Evolutionary conservation across 2,329 filamentous ascomycete species (phyloP).

Genomic region (Arthrobotrys sinensis): DNA sequence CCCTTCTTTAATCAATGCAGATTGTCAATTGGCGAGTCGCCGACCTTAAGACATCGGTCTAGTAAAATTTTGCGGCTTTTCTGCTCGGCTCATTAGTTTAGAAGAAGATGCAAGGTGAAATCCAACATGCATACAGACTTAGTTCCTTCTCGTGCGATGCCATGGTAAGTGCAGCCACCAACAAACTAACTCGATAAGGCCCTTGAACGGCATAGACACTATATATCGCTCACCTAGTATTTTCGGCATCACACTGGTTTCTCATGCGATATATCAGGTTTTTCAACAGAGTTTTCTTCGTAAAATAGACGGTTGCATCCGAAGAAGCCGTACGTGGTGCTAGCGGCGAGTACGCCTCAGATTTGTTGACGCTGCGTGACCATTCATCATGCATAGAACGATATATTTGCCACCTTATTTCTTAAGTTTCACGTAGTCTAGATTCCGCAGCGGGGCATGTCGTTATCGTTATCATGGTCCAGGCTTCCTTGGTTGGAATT

Average conservation of each 20-base stretch:
- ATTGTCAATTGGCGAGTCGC: conserved; percentile 1
- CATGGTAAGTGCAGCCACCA: conserved; percentile 15
- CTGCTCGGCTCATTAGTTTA: conserved; percentile 2
- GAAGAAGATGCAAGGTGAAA: conserved; percentile 8
- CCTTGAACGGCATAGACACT: neutral
- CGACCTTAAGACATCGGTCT: neutral
- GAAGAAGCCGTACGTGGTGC: neutral
- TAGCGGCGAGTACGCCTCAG: neutral
- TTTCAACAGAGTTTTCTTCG: too few relatives aligned
- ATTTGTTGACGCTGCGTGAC: neutral
- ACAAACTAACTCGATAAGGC: neutral
- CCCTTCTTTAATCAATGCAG: conserved; percentile 6
- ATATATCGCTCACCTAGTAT: conserved; percentile 23
- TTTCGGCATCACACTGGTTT: neutral
- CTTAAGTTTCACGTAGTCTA: neutral
- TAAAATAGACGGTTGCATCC: neutral
- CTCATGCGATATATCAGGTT: neutral
- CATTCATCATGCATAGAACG: conserved; percentile 12
- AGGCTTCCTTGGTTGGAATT: neutral
- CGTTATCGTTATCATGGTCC: conserved; percentile 4
- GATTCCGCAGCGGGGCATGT: neutral
- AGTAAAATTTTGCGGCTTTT: conserved; percentile 1
- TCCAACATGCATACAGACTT: conserved; percentile 6
- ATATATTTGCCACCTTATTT: conserved; percentile 3
- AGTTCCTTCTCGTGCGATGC: neutral